Evolutionary conservation across 345 rosid species (phyloP), one percentile per base, ranked within the genome.

Genomic region (Pugionium cornutum): DNA sequence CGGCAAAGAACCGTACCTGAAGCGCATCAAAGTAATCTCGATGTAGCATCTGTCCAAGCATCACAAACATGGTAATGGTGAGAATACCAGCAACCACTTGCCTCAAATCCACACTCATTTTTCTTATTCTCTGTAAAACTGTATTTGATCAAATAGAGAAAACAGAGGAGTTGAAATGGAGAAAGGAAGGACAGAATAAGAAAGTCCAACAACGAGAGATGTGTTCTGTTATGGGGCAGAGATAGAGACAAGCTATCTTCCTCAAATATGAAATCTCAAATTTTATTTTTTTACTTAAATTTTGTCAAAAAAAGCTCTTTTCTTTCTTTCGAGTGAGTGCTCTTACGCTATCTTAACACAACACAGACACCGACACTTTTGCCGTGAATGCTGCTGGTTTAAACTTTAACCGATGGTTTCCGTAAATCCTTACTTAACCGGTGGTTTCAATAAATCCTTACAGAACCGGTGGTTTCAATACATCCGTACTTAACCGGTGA

Each of bases 41-140:
- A 77, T 91, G 92, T 83, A 95, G 87, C 99, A 95, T 95, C 66
- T 87, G 79, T 3, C 89, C 97, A 41, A 95, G 97, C 99, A 94
- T 88, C 5, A 94, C 88, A 64, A 94, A 94, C 99, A 94, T 89
- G 37, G 98, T 88, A 52, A 90, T 71, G 1, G 97, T 90, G 71
- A 94, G 83, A 40, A 94, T 80, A 52, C 89, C 98, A 61, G 99
- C 99, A 34, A 90, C 85, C 18, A 88, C 96, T 73, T 90, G 99
- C 79, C 97, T 86, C 84, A 94, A 82, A 88, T 94, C 97, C 30
- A 89, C 79, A 42, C 89, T 94, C 96, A 92, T 89, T 74, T 67
- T 48, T 27, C 34, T 31, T 30, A 64, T 60, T 48, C 9, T 36
- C 34, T 7, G 39, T 10, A 18, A 25, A 59, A 46, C 6, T n/a